These are phyloP conservation scores for Phyllachora maydis DNA, from an alignment of 2,329 filamentous ascomycete species.

Conservation along the genomic window DNA sequence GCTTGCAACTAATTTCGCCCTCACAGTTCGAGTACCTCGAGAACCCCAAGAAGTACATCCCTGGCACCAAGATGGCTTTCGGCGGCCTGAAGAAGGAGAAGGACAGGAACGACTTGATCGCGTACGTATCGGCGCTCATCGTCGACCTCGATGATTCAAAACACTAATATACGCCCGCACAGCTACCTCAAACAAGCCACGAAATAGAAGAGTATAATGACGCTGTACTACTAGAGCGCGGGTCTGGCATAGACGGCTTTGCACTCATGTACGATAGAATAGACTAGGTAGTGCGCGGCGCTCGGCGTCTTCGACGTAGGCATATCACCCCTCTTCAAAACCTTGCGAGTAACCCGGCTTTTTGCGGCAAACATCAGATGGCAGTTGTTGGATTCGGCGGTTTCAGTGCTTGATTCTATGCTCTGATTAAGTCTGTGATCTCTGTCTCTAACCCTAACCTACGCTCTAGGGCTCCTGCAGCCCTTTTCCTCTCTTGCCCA, in stretches of 20 bases:
- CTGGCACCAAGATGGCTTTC: conserved; percentile 99
- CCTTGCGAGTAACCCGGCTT: no score
- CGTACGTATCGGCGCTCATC: no score
- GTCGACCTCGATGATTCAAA: not conserved
- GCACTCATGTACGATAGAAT: conserved; percentile 10
- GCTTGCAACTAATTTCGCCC: not conserved
- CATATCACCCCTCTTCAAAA: no score
- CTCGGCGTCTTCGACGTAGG: conserved; percentile 1
- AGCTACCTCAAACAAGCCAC: conserved; percentile 52
- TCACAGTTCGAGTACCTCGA: conserved; percentile 86
- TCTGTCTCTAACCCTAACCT: no score
- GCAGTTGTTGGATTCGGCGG: no score
- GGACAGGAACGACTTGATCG: conserved; percentile 98
- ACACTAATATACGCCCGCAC: conserved; percentile 2
- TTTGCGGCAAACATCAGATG: no score
- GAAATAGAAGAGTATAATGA: conserved; percentile 28
- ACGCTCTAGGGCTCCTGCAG: no score
- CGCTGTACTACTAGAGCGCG: conserved; percentile 6
- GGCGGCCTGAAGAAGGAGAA: conserved; percentile 99
- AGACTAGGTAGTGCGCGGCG: conserved; percentile 6
- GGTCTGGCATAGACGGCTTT: conserved; percentile 10
- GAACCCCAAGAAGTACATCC: conserved; percentile 99
- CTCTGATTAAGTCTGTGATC: no score
- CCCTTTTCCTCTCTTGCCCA: no score
- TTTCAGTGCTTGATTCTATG: no score